Evolutionary conservation across 148 eudicot species (phyloP), one percentile per base, ranked within the genome.

Genomic region (Nepenthes mirabilis): DNA sequence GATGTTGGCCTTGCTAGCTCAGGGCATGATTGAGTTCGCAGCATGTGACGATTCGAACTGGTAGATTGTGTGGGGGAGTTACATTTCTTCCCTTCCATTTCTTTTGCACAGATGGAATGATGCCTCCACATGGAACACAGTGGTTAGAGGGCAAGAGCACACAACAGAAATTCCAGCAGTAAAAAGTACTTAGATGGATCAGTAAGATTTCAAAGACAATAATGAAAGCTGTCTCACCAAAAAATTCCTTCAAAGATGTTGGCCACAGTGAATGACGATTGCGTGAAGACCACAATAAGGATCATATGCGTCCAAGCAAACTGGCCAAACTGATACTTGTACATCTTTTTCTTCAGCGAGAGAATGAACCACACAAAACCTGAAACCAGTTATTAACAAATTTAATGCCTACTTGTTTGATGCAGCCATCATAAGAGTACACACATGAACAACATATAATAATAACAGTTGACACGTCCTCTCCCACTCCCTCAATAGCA

Each of bases 271-370:
- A 93, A 93, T 6, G 98, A 73, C 45, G 99, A 88, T 63, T 93
- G 96, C 8, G 96, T 78, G 66, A 86, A 93, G 69, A 93, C 99
- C 75, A 93, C 95, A 62, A 86, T 88, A n/a, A 93, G 83, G 71
- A 93, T 93, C 99, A 93, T 93, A 68, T 93, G 99, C 9, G 91
- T 93, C 99, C 99, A 93, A 37, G 99, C 99, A 68, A 77, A 93
- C 66, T 93, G 98, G 68, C 98, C 81, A 75, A 93, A 88, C 65
- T 91, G 98, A 82, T 93, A 93, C 95, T 93, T 93, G 87, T 93
- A 93, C 95, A 88, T 77, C 85, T 88, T 88, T 83, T 88, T 88
- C 85, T 91, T 93, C 37, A 93, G 82, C 49, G 96, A 62, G 50
- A 93, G 91, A 69, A 88, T 93, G 79, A 93, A 93, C 98, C 98